A percentile compares a stretch with the other conserved stretches of the same genome.
phyloP scores from a whole-genome alignment of 768 basidiomycete genomes.

The Pisolithus albus region DNA sequence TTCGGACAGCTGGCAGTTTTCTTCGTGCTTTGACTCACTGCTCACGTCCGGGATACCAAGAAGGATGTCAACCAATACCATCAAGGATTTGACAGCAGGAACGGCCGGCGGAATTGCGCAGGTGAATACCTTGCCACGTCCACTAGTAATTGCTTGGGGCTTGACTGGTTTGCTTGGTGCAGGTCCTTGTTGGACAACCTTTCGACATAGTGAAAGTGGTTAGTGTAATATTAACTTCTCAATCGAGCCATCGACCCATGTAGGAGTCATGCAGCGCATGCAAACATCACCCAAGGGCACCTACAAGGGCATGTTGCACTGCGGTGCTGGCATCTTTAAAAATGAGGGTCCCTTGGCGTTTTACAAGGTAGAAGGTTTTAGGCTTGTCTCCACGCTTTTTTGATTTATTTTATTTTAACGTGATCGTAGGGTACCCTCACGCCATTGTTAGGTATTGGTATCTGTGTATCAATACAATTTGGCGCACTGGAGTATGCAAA shows the following conservation, averaged over 20 bases:
- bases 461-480: conserved; percentile 96
- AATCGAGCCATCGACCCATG: neutral
- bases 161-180: conserved; percentile 9
- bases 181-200: conserved; percentile 89
- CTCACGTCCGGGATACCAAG: conserved; percentile 6
- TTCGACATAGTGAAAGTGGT: conserved; percentile 98
- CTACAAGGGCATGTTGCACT: conserved; percentile 81
- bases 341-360: conserved; percentile 91
- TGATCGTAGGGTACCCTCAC: conserved; percentile 73
- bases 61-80: conserved; percentile 44
- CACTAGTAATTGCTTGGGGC: neutral
- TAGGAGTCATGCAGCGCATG: conserved; percentile 58
- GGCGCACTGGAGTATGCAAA: conserved; percentile 84
- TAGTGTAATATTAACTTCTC: conserved; percentile 27
- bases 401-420: conserved; percentile 1
- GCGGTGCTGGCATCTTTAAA: conserved; percentile 83
- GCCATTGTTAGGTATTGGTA: conserved; percentile 85
- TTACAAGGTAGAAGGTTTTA: conserved; percentile 63
- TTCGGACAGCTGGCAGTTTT: too few species aligned
- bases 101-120: conserved; percentile 90
- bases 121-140: conserved; percentile 32
- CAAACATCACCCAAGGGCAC: conserved; percentile 91
- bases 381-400: conserved; percentile 1
- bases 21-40: too few species aligned
- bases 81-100: conserved; percentile 84